Percentiles rank a stretch among this genome's conserved stretches.
Conservation (phyloP, 1,139 yeast genomes). For the Kluyveromyces sp. region DNA sequence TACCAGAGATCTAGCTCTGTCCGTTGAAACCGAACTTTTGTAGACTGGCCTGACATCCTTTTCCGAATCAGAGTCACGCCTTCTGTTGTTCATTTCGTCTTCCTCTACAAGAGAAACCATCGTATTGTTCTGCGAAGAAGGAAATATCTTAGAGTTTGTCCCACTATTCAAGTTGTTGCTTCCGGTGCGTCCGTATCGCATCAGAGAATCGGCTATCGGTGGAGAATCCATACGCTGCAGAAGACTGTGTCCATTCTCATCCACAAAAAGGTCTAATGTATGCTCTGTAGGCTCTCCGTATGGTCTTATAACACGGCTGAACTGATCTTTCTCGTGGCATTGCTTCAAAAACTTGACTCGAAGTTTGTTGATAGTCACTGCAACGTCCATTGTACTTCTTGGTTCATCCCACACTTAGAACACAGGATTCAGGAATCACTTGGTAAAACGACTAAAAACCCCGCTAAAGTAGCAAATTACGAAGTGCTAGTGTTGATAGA, state of each 20-base stretch:
- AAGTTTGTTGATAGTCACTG: slow-evolving; percentile 24
- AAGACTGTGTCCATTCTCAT: slow-evolving; percentile 21
- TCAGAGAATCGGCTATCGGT: slow-evolving; percentile 25
- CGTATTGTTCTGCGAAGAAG: slow-evolving; percentile 3
- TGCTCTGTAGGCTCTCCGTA: slow-evolving; percentile 14
- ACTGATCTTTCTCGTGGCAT: slow-evolving; percentile 28
- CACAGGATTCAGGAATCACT: too few species aligned
- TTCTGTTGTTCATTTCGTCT: not conserved
- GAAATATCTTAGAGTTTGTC: not conserved
- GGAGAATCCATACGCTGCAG: slow-evolving; percentile 29
- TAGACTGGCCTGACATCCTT: not conserved
- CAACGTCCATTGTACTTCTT: slow-evolving; percentile 24
- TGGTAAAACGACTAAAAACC: not conserved
- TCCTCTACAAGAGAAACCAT: slow-evolving; percentile 2
- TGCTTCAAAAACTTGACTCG: slow-evolving; percentile 28
- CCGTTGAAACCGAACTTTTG: not conserved
- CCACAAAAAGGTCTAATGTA: slow-evolving; percentile 18
- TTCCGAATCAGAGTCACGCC: not conserved
- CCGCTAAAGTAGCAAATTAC: too few species aligned
- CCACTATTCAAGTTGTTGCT: not conserved
- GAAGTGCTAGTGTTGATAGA: too few species aligned
- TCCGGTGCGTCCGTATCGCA: slow-evolving; percentile 9
- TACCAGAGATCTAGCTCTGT: not conserved
- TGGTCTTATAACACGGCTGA: slow-evolving; percentile 28
- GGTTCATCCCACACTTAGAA: not conserved